These are phyloP conservation scores for Mallotus nudiflorus DNA, from an alignment of 345 rosid species.

Conservation along the genomic window DNA sequence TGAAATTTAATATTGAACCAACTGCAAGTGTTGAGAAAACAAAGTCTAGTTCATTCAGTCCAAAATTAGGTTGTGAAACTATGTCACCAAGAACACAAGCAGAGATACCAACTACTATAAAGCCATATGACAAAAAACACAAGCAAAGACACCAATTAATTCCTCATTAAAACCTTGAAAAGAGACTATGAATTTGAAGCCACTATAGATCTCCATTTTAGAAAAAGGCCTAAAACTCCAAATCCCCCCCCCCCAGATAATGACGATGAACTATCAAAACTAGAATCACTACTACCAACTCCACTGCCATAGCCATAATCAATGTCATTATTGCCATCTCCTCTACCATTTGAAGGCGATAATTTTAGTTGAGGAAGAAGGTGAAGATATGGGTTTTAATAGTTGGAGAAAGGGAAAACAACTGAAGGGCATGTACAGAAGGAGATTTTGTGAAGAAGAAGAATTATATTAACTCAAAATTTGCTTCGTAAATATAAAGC, in stretches of 20 bases:
- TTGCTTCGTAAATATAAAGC: conserved; percentile 7
- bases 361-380: conserved; percentile 7
- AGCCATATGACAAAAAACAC: too few species aligned
- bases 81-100: conserved; percentile 91
- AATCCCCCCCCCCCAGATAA: conserved; percentile 21
- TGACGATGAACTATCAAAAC: conserved; percentile 22
- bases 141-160: conserved; percentile 82
- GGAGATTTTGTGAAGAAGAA: neutral
- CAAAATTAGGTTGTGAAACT: conserved; percentile 96
- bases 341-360: conserved; percentile 7
- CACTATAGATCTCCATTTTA: conserved; percentile 81
- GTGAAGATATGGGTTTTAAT: conserved; percentile 6
- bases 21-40: conserved; percentile 91
- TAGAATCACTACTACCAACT: conserved; percentile 9
- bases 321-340: conserved; percentile 11
- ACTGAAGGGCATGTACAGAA: neutral
- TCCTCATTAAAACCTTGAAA: conserved; percentile 94
- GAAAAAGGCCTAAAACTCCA: conserved; percentile 64
- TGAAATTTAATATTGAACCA: conserved; percentile 82
- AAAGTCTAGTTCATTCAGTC: conserved; percentile 89
- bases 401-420: conserved; percentile 8
- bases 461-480: neutral
- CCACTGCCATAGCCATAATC: conserved; percentile 15
- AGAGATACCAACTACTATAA: too few species aligned
- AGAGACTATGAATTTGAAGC: conserved; percentile 93